Evolutionary conservation across 148 eudicot species (phyloP).

Genomic region (Limonium bicolor): DNA sequence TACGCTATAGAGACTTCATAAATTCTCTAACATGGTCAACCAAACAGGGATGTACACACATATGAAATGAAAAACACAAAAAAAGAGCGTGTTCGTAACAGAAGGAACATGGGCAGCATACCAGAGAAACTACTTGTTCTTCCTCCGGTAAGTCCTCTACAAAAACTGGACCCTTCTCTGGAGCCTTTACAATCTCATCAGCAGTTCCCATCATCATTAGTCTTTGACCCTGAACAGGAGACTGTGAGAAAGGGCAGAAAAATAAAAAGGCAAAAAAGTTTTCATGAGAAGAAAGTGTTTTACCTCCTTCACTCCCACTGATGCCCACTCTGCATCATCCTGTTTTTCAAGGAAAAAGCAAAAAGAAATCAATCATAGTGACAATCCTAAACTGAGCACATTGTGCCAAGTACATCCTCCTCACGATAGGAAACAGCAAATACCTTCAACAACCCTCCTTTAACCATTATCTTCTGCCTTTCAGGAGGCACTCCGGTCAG

Average conservation of each 20-base stretch:
- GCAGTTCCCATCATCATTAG: conserved; percentile 99
- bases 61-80: no score
- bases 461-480: conserved; percentile 96
- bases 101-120: no score
- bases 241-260: conserved; percentile 1
- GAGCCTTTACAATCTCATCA: conserved; percentile 94
- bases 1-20: no score
- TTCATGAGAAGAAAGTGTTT: conserved; percentile 6
- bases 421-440: background rate
- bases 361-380: background rate
- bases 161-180: conserved; percentile 87
- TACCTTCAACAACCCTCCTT: conserved; percentile 97
- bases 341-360: conserved; percentile 14
- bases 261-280: conserved; percentile 2
- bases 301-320: conserved; percentile 87
- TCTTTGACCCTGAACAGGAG: conserved; percentile 62
- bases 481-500: conserved; percentile 97
- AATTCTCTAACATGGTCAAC: no score
- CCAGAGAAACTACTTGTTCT: conserved; percentile 68
- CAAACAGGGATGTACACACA: no score
- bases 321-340: conserved; percentile 97
- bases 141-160: conserved; percentile 97
- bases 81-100: no score
- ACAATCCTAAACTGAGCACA: no score
- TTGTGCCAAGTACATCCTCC: no score